phyloP scores from a whole-genome alignment of 331 rosid species.

The Stylosanthes scabra region DNA sequence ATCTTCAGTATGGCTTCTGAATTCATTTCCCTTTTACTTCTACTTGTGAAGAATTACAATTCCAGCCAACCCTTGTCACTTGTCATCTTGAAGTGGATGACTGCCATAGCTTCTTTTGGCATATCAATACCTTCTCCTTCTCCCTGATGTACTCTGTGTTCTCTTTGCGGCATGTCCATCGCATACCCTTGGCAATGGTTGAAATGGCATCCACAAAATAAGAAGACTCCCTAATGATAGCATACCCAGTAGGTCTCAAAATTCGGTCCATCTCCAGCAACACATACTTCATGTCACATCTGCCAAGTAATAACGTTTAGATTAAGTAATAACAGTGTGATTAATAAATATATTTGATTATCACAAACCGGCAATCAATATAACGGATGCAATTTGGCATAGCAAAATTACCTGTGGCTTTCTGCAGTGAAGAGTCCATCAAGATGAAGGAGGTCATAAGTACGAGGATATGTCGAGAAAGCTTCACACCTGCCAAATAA shows the following conservation, averaged over 20 bases:
- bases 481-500: conserved; percentile 89
- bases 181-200: conserved; percentile 68
- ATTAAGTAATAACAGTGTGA: not conserved
- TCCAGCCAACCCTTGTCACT: conserved; percentile 35
- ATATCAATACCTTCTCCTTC: conserved; percentile 84
- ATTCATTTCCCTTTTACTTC: conserved; percentile 48
- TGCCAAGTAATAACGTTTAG: conserved; percentile 38
- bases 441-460: conserved; percentile 94
- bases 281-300: conserved; percentile 92
- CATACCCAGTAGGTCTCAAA: conserved; percentile 76
- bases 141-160: conserved; percentile 69
- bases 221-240: conserved; percentile 79
- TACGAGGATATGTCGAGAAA: conserved; percentile 96
- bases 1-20: conserved; percentile 47
- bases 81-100: conserved; percentile 72
- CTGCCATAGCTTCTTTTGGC: conserved; percentile 92
- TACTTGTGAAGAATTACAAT: conserved; percentile 37
- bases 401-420: conserved; percentile 76
- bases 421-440: conserved; percentile 93
- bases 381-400: not conserved
- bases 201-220: conserved; percentile 82
- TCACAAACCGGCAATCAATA: not conserved
- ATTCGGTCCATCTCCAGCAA: conserved; percentile 96
- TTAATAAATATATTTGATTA: not conserved
- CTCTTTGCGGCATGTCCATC: conserved; percentile 86